Conservation (phyloP, 2,329 filamentous ascomycete species). For the Atkinsonella hypoxylon region DNA sequence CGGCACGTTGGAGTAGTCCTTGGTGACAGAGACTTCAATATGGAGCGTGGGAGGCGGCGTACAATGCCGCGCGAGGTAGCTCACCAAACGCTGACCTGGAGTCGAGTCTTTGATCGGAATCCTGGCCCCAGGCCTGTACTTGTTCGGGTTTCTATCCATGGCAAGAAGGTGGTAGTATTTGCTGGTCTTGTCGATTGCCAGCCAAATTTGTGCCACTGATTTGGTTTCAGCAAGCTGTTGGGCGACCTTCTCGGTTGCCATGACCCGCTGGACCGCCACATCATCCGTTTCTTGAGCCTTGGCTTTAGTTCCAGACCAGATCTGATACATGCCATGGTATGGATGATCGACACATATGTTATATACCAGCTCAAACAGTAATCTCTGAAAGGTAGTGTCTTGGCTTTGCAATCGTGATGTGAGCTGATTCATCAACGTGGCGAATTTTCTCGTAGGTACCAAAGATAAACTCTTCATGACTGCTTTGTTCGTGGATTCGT, state of each 20-base stretch:
- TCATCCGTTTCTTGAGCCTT: slow-evolving; percentile 61
- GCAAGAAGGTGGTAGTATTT: slow-evolving; percentile 54
- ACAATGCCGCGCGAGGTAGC: slow-evolving; percentile 48
- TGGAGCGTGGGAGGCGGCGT: slow-evolving; percentile 87
- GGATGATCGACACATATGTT: slow-evolving; percentile 88
- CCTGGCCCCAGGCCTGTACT: slow-evolving; percentile 57
- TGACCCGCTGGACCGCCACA: slow-evolving; percentile 59
- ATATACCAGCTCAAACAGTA: slow-evolving; percentile 62
- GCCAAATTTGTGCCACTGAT: slow-evolving; percentile 47
- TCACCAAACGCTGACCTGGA: slow-evolving; percentile 51
- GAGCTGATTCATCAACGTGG: slow-evolving; percentile 85
- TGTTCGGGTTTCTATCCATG: slow-evolving; percentile 48
- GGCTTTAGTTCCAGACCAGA: slow-evolving; percentile 69
- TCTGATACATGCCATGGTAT: slow-evolving; percentile 94
- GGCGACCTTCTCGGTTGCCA: slow-evolving; percentile 59
- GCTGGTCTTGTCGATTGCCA: slow-evolving; percentile 62
- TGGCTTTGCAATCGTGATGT: slow-evolving; percentile 79
- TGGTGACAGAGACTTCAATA: slow-evolving; percentile 59
- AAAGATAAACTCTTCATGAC: slow-evolving; percentile 57
- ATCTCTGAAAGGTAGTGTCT: slow-evolving; percentile 59
- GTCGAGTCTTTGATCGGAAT: slow-evolving; percentile 50
- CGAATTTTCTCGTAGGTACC: slow-evolving; percentile 88
- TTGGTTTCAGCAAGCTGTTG: slow-evolving; percentile 44
- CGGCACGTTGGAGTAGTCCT: slow-evolving; percentile 67
- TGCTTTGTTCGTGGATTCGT: slow-evolving; percentile 62